Conservation (phyloP, 2,329 filamentous ascomycete genomes). For the Penicillium digitatum region DNA sequence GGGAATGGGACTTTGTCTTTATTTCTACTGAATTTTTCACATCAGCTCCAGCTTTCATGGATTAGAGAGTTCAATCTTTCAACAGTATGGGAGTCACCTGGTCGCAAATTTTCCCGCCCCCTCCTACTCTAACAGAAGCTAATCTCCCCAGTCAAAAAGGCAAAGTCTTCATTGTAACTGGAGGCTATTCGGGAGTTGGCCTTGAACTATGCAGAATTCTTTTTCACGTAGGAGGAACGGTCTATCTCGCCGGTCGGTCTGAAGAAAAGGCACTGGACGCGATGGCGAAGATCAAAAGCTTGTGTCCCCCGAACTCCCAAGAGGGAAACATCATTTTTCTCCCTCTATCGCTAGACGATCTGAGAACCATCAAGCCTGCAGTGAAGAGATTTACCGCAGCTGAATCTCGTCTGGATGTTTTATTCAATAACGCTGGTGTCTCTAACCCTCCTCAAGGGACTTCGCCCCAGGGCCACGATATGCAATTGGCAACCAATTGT, state of each 20-base stretch:
- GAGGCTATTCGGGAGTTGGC: conserved; percentile 25
- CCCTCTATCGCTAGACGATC: conserved; percentile 43
- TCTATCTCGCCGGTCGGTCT: conserved; percentile 26
- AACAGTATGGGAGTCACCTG: conserved; percentile 12
- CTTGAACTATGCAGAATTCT: conserved; percentile 23
- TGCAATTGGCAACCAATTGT: conserved; percentile 39
- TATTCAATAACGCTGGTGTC: conserved; percentile 45
- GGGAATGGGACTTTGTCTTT: background rate
- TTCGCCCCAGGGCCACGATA: conserved; percentile 29
- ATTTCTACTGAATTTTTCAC: background rate
- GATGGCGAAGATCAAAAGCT: conserved; percentile 30
- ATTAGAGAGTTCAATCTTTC: background rate
- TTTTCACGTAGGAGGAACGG: conserved; percentile 19
- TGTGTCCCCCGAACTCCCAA: background rate
- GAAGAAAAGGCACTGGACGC: conserved; percentile 31
- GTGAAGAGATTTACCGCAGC: conserved; percentile 36
- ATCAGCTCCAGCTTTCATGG: background rate
- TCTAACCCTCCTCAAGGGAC: conserved; percentile 27
- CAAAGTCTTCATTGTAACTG: conserved; percentile 30
- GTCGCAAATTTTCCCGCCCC: conserved; percentile 23
- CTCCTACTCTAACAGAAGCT: conserved; percentile 18
- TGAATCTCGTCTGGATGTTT: conserved; percentile 43
- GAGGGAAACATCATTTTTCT: conserved; percentile 25
- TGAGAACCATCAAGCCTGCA: conserved; percentile 40
- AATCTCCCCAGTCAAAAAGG: conserved; percentile 21